These are phyloP conservation scores for Myochromella boudieri DNA, from an alignment of 768 basidiomycete species.

Conservation along the genomic window DNA sequence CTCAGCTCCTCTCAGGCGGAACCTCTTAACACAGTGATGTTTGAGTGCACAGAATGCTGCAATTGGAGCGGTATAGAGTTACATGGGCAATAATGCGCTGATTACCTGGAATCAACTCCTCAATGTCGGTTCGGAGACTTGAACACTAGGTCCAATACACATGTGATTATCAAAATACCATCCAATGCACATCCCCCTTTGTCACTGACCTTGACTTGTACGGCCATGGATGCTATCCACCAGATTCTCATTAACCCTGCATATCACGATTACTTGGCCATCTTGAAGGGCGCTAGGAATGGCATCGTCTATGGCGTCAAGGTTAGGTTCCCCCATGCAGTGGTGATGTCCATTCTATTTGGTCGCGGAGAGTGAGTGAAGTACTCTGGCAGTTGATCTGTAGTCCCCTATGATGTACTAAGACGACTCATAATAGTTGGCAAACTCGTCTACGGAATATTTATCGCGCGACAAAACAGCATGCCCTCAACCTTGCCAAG, in stretches of 20 bases:
- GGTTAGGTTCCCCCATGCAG: slow-evolving; percentile 92
- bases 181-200: neutral
- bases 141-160: too few species aligned
- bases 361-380: slow-evolving; percentile 82
- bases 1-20: too few species aligned
- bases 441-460: slow-evolving; percentile 64
- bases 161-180: too few species aligned
- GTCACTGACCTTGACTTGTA: neutral
- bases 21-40: too few species aligned
- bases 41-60: too few species aligned
- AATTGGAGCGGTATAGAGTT: too few species aligned
- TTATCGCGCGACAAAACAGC: slow-evolving; percentile 83
- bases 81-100: too few species aligned
- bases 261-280: slow-evolving; percentile 87
- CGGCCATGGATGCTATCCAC: slow-evolving; percentile 34
- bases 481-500: slow-evolving; percentile 89
- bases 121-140: too few species aligned
- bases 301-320: slow-evolving; percentile 90
- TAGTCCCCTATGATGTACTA: slow-evolving; percentile 5
- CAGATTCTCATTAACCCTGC: slow-evolving; percentile 65
- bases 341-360: slow-evolving; percentile 95
- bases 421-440: slow-evolving; percentile 52
- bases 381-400: slow-evolving; percentile 5
- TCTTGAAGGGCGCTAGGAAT: slow-evolving; percentile 92
- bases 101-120: too few species aligned